Conservation (phyloP, 1,139 yeast genomes). For the Taiozyma sp. region DNA sequence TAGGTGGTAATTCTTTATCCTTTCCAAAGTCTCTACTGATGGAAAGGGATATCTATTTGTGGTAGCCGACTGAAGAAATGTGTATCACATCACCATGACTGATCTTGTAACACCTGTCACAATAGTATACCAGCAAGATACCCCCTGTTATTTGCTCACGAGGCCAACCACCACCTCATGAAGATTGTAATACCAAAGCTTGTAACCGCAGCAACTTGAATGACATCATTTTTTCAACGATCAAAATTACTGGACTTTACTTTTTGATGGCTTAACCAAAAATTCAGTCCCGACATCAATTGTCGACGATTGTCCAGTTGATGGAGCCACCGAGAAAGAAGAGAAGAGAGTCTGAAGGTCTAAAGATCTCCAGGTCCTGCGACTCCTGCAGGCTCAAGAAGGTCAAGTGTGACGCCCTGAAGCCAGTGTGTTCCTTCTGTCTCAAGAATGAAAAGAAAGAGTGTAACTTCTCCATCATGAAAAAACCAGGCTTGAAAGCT, state of each 20-base stretch:
- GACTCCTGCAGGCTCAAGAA: slow-evolving; percentile 34
- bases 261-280: slow-evolving; percentile 22
- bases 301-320: slow-evolving; percentile 29
- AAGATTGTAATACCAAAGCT: slow-evolving; percentile 31
- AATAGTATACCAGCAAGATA: slow-evolving; percentile 30
- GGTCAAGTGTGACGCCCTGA: slow-evolving; percentile 31
- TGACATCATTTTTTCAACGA: slow-evolving; percentile 9
- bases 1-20: slow-evolving; percentile 36
- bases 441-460: slow-evolving; percentile 20
- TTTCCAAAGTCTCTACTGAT: slow-evolving; percentile 33
- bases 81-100: slow-evolving; percentile 32
- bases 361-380: slow-evolving; percentile 24
- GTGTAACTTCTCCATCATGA: slow-evolving; percentile 15
- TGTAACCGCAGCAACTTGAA: slow-evolving; percentile 33
- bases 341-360: neutral
- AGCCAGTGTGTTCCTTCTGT: slow-evolving; percentile 33
- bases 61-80: too few species aligned
- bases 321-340: neutral
- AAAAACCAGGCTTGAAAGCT: slow-evolving; percentile 20
- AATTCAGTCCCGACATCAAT: slow-evolving; percentile 20
- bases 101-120: slow-evolving; percentile 35
- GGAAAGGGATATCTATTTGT: slow-evolving; percentile 11
- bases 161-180: slow-evolving; percentile 30
- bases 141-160: slow-evolving; percentile 31
- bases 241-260: neutral